A percentile compares a stretch with the other conserved stretches of the same genome.
Evolutionary conservation across 164 flowering plant genomes (phyloP).

Genomic region (Pachysandra terminalis): DNA sequence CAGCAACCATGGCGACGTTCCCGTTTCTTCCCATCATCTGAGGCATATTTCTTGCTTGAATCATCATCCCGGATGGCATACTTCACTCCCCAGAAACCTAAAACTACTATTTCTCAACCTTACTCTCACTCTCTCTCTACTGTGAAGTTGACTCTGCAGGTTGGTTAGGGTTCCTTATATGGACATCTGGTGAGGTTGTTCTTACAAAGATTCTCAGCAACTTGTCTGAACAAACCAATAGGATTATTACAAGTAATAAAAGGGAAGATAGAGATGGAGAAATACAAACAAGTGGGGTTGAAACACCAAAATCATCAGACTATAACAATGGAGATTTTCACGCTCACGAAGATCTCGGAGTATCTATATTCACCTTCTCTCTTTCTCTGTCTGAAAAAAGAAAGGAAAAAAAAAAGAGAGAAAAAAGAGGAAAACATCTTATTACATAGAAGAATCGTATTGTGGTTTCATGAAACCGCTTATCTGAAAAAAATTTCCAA

Average conservation of each 20-base stretch:
- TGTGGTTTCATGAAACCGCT: no score
- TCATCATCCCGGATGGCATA: conserved; percentile 23
- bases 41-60: conserved; percentile 17
- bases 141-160: no score
- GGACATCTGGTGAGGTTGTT: no score
- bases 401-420: neutral
- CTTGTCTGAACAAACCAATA: neutral
- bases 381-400: no score
- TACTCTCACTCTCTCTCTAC: neutral
- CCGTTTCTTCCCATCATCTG: conserved; percentile 18
- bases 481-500: neutral
- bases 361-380: neutral
- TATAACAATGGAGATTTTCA: neutral
- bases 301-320: neutral
- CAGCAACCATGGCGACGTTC: neutral
- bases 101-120: neutral
- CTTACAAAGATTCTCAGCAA: conserved; percentile 14
- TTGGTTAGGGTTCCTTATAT: neutral
- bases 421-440: neutral
- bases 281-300: neutral
- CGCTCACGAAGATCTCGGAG: conserved; percentile 14
- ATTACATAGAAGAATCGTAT: no score
- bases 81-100: conserved; percentile 10
- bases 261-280: neutral
- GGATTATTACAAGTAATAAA: neutral